phyloP scores from a whole-genome alignment of 768 basidiomycete genomes.

The Astraeus odoratus region DNA sequence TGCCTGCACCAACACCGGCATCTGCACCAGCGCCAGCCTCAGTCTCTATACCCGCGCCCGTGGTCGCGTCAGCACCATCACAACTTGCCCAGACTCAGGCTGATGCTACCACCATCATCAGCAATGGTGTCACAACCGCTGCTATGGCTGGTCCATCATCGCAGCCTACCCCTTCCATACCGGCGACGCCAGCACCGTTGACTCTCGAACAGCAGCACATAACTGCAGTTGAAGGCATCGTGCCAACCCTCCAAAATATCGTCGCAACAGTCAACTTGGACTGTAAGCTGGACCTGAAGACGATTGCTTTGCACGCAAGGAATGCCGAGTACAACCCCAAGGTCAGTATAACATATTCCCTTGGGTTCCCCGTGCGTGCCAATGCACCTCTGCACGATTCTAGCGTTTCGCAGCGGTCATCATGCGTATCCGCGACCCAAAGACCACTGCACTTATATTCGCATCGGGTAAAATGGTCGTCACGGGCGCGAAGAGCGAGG shows the following conservation, averaged over 20 bases:
- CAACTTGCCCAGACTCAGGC: slow-evolving; percentile 11
- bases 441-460: slow-evolving; percentile 99
- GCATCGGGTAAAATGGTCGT: slow-evolving; percentile 99
- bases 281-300: slow-evolving; percentile 95
- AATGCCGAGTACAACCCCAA: slow-evolving; percentile 99
- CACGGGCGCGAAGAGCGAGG: slow-evolving; percentile 98
- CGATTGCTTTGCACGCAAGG: slow-evolving; percentile 93
- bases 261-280: slow-evolving; percentile 98
- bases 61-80: slow-evolving; percentile 11
- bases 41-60: slow-evolving; percentile 26
- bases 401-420: slow-evolving; percentile 99
- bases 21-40: slow-evolving; percentile 26
- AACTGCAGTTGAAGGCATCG: slow-evolving; percentile 95
- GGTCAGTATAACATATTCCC: slow-evolving; percentile 60
- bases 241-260: slow-evolving; percentile 99
- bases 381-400: slow-evolving; percentile 51
- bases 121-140: slow-evolving; percentile 28
- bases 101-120: slow-evolving; percentile 27
- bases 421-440: slow-evolving; percentile 99
- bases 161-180: slow-evolving; percentile 42
- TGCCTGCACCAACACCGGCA: slow-evolving; percentile 42
- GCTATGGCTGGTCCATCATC: slow-evolving; percentile 55
- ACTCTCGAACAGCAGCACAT: slow-evolving; percentile 92
- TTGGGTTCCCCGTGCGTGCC: slow-evolving; percentile 40
- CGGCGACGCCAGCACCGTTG: slow-evolving; percentile 64